phyloP scores from a whole-genome alignment of 176 grass and related monocot species.

The Oryza rufipogon region DNA sequence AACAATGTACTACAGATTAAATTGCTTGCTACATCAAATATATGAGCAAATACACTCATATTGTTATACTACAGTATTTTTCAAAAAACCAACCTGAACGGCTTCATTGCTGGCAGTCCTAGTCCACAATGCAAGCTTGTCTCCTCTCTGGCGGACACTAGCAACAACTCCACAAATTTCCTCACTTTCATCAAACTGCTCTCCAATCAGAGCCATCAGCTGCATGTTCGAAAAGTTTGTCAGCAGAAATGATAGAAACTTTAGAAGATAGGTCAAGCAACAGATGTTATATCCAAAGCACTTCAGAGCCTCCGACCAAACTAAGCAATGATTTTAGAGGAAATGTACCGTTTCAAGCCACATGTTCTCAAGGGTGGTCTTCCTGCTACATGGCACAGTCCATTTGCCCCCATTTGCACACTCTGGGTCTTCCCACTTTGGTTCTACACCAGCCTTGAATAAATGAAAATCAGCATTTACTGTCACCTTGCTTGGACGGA shows the following conservation, averaged over 20 bases:
- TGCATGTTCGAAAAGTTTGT: conserved; percentile 52
- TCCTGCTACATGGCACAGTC: conserved; percentile 77
- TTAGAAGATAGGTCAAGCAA: background rate
- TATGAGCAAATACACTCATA: background rate
- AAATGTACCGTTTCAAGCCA: conserved; percentile 81
- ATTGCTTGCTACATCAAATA: background rate
- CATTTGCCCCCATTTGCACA: conserved; percentile 98
- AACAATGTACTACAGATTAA: background rate
- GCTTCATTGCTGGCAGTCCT: conserved; percentile 96
- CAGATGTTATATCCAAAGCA: conserved; percentile 25
- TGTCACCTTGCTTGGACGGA: conserved; percentile 78
- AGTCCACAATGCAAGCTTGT: conserved; percentile 96
- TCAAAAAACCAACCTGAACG: conserved; percentile 78
- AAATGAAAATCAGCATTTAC: conserved; percentile 91
- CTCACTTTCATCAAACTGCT: conserved; percentile 93
- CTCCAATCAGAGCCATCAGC: conserved; percentile 96
- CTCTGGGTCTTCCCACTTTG: conserved; percentile 99
- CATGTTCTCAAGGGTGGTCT: conserved; percentile 83
- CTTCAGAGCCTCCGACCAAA: background rate
- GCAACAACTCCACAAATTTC: conserved; percentile 98
- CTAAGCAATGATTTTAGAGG: conserved; percentile 9
- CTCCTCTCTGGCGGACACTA: conserved; percentile 83
- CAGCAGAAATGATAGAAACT: background rate
- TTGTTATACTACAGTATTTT: conserved; percentile 11
- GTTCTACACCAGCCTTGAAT: conserved; percentile 90